These are phyloP conservation scores for Podospora pseudopauciseta DNA, from an alignment of 495 filamentous ascomycete species.

Conservation along the genomic window DNA sequence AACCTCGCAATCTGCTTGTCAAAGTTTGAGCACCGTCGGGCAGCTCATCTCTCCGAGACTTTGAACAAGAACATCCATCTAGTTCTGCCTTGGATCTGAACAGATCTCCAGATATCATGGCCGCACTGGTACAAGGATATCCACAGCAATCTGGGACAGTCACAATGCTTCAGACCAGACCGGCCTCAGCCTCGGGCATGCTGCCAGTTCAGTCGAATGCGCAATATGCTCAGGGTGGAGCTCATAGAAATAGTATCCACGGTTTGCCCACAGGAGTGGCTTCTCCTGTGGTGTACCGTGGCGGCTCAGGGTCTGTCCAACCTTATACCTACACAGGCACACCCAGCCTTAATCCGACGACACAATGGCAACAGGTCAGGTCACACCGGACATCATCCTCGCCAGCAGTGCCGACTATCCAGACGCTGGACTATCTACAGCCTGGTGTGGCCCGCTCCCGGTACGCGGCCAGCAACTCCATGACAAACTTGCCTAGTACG, in stretches of 20 bases:
- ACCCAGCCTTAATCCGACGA: constrained; percentile 58
- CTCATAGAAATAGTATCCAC: constrained; percentile 63
- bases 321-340: constrained; percentile 84
- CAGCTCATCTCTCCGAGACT: constrained; percentile 11
- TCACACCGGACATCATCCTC: constrained; percentile 66
- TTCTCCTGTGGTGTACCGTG: constrained; percentile 62
- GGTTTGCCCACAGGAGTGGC: constrained; percentile 46
- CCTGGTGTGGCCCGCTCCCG: constrained; percentile 47
- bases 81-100: constrained; percentile 1
- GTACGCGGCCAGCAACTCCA: constrained; percentile 60
- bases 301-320: constrained; percentile 65
- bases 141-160: constrained; percentile 76
- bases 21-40: constrained; percentile 19
- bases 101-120: constrained; percentile 52
- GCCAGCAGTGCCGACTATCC: constrained; percentile 55
- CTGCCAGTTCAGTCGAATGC: constrained; percentile 52
- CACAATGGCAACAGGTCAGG: constrained; percentile 63
- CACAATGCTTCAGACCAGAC: constrained; percentile 77
- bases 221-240: constrained; percentile 51
- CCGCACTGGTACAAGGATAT: constrained; percentile 87
- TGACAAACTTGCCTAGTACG: constrained; percentile 38
- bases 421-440: constrained; percentile 44
- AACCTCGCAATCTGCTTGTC: constrained; percentile 14
- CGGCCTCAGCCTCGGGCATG: constrained; percentile 66
- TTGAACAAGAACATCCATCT: constrained; percentile 12